Conservation (phyloP, 768 basidiomycete species). For the Pulveroboletus sp. region DNA sequence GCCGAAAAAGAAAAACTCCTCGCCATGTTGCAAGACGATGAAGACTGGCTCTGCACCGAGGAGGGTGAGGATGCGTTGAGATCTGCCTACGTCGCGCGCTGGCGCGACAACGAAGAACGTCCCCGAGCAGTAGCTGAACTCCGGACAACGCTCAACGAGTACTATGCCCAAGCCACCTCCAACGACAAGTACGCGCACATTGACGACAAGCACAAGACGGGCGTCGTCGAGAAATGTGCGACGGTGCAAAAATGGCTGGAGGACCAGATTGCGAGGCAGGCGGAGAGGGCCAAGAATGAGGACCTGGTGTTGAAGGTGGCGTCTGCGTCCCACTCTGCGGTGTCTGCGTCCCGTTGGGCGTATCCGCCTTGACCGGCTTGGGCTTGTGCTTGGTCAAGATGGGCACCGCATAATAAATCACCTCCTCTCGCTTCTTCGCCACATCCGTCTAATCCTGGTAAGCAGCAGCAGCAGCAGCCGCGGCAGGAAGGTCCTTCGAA, state of each 20-base stretch:
- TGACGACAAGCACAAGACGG: slow-evolving; percentile 82
- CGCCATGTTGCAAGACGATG: slow-evolving; percentile 67
- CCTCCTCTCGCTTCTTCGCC: slow-evolving; percentile 94
- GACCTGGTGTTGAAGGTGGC: slow-evolving; percentile 78
- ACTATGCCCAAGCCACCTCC: slow-evolving; percentile 77
- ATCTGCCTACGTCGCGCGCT: slow-evolving; percentile 89
- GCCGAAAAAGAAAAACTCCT: slow-evolving; percentile 80
- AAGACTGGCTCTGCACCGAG: slow-evolving; percentile 97
- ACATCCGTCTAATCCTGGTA: slow-evolving; percentile 51
- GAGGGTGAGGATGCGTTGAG: slow-evolving; percentile 96
- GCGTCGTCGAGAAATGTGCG: slow-evolving; percentile 85
- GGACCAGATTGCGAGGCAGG: slow-evolving; percentile 84
- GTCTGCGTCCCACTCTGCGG: slow-evolving; percentile 69
- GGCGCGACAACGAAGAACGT: slow-evolving; percentile 80
- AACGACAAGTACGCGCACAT: slow-evolving; percentile 93
- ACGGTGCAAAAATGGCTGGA: slow-evolving; percentile 94
- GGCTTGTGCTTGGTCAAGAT: slow-evolving; percentile 94
- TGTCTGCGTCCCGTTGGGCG: slow-evolving; percentile 57
- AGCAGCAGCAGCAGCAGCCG: slow-evolving; percentile 19
- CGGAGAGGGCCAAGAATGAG: slow-evolving; percentile 85
- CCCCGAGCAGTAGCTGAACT: slow-evolving; percentile 68
- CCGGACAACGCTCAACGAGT: slow-evolving; percentile 86
- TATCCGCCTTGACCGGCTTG: slow-evolving; percentile 64
- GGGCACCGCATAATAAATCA: no score
- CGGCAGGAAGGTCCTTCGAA: slow-evolving; percentile 51